Percentiles rank a stretch among this genome's conserved stretches.
phyloP scores from a whole-genome alignment of 441 rosid species.

The Erodium moschatum region DNA sequence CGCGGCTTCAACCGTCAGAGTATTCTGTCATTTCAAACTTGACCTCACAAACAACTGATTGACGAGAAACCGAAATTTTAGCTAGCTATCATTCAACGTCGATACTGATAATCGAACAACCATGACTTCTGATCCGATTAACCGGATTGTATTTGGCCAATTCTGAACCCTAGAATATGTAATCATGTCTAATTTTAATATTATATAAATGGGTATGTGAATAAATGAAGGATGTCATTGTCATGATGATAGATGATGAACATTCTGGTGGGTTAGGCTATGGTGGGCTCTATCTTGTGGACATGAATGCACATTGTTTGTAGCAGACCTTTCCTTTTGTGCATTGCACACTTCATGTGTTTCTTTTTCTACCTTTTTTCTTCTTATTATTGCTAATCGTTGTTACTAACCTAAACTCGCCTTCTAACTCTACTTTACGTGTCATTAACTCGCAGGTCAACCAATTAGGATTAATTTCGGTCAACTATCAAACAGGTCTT shows the following conservation, averaged over 20 bases:
- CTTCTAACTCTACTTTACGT: neutral
- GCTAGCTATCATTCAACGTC: too few species aligned
- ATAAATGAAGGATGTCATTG: too few species aligned
- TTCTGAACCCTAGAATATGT: too few species aligned
- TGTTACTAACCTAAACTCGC: conserved; percentile 11
- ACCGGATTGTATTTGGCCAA: too few species aligned
- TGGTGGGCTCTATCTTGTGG: conserved; percentile 1
- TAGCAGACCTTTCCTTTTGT: neutral
- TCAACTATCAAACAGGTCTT: neutral
- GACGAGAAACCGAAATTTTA: too few species aligned
- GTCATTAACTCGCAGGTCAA: conserved; percentile 4
- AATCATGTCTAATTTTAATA: too few species aligned
- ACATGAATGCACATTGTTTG: neutral
- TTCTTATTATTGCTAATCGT: conserved; percentile 18
- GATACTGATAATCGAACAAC: too few species aligned
- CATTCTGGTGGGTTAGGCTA: neutral
- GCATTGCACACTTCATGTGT: conserved; percentile 9
- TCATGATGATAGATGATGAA: neutral
- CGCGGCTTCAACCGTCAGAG: too few species aligned
- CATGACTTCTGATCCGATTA: too few species aligned
- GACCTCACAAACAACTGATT: too few species aligned
- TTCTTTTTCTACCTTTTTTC: conserved; percentile 3
- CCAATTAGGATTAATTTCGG: neutral
- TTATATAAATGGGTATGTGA: too few species aligned
- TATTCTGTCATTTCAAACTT: too few species aligned